Base-by-base conservation (phyloP, 495 filamentous ascomycete species). In the Tuber microsphaerosporum region DNA sequence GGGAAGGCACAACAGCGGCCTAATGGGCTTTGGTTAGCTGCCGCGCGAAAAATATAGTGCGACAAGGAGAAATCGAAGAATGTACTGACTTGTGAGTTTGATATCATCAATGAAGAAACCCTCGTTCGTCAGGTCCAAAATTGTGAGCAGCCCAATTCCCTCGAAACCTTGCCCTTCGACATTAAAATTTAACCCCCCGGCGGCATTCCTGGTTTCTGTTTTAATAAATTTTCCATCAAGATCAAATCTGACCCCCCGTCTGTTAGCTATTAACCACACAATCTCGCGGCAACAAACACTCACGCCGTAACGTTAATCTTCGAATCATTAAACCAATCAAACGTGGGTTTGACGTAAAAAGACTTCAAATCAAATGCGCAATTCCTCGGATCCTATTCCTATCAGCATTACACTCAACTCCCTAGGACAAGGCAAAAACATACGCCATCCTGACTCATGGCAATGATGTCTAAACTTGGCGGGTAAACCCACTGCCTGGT, bases 31-130 rank as follows among this genome's bases (percentile, higher is more conserved):
- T 17, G 26, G 56, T 65, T 31, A 65, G 26, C 22, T 56, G 48
- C 22, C 10, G 48, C 51, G 12, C 56, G 12, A n/a, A 56, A 56
- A 65, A 31, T 56, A 34, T 31, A 31, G 31, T 65, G 9, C 26
- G n/a, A 61, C 51, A 61, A 26, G 56, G 26, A 34, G 56, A 17
- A 31, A 31, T 17, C 26, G 16, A 45, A 65, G n/a, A 22, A 56
- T 56, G 56, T 65, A 26, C 56, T 65, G 31, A 65, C 56, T 65
- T 65, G 56, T 65, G 56, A 65, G 8, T 65, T 65, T 65, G 56
- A 65, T 31, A 65, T 65, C 56, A 65, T 65, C 56, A 34, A 65
- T 65, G 56, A 31, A 65, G 56, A 16, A 65, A 31, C 56, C 56
- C 31, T 65, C 56, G 26, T 17, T 65, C 10, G 56, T 17, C 0